These are phyloP conservation scores for Rutidosis leptorrhynchoides DNA, from an alignment of 129 eudicot genomes.

Conservation along the genomic window DNA sequence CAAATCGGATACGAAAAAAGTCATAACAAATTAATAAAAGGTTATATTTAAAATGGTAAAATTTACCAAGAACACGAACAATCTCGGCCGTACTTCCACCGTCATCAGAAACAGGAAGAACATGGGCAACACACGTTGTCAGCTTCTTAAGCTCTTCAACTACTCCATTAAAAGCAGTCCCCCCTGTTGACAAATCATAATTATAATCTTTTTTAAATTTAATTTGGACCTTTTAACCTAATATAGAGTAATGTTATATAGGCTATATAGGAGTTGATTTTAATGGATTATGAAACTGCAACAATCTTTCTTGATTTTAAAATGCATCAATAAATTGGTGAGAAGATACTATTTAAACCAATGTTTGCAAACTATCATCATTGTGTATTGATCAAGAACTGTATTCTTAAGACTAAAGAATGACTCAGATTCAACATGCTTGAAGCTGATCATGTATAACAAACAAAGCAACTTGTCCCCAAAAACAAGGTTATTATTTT, in stretches of 20 bases:
- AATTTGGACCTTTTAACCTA: not conserved
- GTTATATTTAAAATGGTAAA: not conserved
- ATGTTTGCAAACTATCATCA: not conserved
- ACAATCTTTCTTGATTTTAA: too few species aligned
- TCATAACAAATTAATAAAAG: not conserved
- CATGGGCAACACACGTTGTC: constrained; percentile 88
- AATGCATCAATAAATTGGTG: not conserved
- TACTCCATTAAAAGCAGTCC: constrained; percentile 96
- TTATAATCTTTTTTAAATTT: not conserved
- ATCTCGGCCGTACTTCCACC: constrained; percentile 99
- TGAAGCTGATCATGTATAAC: not conserved
- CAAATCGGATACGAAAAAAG: not conserved
- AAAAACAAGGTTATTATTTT: not conserved
- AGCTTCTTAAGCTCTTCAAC: constrained; percentile 91
- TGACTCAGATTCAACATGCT: not conserved
- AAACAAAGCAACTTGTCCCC: not conserved
- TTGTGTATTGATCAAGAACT: not conserved
- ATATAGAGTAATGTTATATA: too few species aligned
- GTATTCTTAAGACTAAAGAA: not conserved
- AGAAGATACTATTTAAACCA: not conserved
- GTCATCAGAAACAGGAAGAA: constrained; percentile 98
- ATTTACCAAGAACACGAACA: constrained; percentile 90
- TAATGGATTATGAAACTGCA: too few species aligned
- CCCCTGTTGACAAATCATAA: constrained; percentile 50
- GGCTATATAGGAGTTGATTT: too few species aligned